These are phyloP conservation scores for Sphaerulina musiva DNA, from an alignment of 2,329 filamentous ascomycete genomes.

Conservation along the genomic window DNA sequence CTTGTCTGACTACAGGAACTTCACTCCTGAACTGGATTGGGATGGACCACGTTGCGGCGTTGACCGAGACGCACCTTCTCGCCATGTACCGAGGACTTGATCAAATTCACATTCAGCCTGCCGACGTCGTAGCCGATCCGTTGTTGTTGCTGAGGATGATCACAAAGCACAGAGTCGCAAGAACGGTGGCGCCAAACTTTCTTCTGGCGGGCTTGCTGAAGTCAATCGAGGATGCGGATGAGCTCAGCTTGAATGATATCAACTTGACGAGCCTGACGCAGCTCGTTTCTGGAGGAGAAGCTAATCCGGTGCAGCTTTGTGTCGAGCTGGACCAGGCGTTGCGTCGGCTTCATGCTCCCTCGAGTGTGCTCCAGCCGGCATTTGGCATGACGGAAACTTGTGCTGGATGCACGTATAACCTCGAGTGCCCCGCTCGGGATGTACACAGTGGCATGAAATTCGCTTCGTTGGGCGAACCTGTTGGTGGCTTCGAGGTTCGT, in stretches of 20 bases:
- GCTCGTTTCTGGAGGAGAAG: slow-evolving; percentile 43
- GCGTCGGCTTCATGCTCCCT: slow-evolving; percentile 2
- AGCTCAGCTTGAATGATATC: not conserved
- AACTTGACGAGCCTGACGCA: not conserved
- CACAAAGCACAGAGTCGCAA: slow-evolving; percentile 37
- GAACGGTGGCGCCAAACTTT: slow-evolving; percentile 44
- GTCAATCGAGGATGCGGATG: not conserved
- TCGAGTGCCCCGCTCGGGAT: slow-evolving; percentile 6
- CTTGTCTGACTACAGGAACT: not conserved
- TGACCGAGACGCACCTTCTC: slow-evolving; percentile 49
- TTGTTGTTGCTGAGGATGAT: slow-evolving; percentile 36
- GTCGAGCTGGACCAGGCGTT: not conserved
- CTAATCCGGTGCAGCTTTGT: slow-evolving; percentile 31
- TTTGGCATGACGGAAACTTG: slow-evolving; percentile 20
- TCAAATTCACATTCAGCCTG: slow-evolving; percentile 43
- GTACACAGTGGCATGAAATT: slow-evolving; percentile 10
- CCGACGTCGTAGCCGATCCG: slow-evolving; percentile 38
- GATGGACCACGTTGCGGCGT: slow-evolving; percentile 49
- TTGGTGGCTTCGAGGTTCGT: slow-evolving; percentile 1
- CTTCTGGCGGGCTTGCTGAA: slow-evolving; percentile 26
- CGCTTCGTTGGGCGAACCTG: slow-evolving; percentile 12
- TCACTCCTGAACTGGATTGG: slow-evolving; percentile 44
- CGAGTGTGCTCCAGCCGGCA: slow-evolving; percentile 11
- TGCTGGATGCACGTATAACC: slow-evolving; percentile 19
- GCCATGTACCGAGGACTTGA: slow-evolving; percentile 38